phyloP scores from a whole-genome alignment of 106 monocot species.

The Acanthochlamys bracteata region DNA sequence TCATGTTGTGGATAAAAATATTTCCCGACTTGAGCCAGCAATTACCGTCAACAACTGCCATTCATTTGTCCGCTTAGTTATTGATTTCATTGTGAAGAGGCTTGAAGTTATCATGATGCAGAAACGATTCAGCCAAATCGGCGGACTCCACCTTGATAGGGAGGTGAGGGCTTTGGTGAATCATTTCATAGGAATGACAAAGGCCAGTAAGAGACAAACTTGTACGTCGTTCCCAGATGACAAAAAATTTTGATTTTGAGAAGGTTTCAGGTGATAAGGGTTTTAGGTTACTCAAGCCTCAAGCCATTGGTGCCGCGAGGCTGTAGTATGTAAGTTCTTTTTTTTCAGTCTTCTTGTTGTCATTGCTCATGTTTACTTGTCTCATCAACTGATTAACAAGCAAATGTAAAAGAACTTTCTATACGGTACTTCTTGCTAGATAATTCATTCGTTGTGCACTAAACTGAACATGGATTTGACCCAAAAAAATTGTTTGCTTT shows the following conservation, averaged over 20 bases:
- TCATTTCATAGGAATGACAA: constrained; percentile 86
- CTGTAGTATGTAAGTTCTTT: constrained; percentile 22
- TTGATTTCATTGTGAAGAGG: constrained; percentile 90
- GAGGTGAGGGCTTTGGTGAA: constrained; percentile 86
- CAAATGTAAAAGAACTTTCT: too few species aligned
- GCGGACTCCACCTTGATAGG: constrained; percentile 89
- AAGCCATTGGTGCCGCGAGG: constrained; percentile 86
- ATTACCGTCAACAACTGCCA: constrained; percentile 82
- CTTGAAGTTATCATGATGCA: constrained; percentile 98
- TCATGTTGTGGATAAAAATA: constrained; percentile 51
- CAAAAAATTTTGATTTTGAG: constrained; percentile 84
- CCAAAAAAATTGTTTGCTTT: too few species aligned
- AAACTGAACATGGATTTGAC: too few species aligned
- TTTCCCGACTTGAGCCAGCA: constrained; percentile 64
- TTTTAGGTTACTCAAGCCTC: constrained; percentile 85
- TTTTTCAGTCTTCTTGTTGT: neutral
- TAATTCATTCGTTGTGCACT: too few species aligned
- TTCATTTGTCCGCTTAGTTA: constrained; percentile 60
- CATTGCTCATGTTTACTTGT: too few species aligned
- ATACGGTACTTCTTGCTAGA: too few species aligned
- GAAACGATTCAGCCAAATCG: constrained; percentile 90
- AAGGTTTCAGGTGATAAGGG: constrained; percentile 85
- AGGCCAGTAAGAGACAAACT: constrained; percentile 92
- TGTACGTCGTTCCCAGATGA: constrained; percentile 83
- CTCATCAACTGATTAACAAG: too few species aligned